Evolutionary conservation across 176 grass and related monocot species (phyloP).

Genomic region (Sorghum bicolor): Sorghum_bicolor_NCBIv3 NC_012872.2:59267501-59268000

Average conservation of each 20-base stretch:
- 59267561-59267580: slow-evolving; percentile 8
- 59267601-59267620: slow-evolving; percentile 11
- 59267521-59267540: background rate
- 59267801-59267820: slow-evolving; percentile 54
- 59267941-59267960: slow-evolving; percentile 62
- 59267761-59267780: slow-evolving; percentile 49
- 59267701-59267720: background rate
- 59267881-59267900: slow-evolving; percentile 94
- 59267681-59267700: slow-evolving; percentile 1
- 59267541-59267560: background rate
- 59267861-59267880: slow-evolving; percentile 56
- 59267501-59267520: background rate
- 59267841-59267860: slow-evolving; percentile 38
- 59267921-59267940: slow-evolving; percentile 83
- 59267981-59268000: slow-evolving; percentile 9
- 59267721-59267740: background rate
- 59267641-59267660: background rate
- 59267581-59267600: slow-evolving; percentile 3
- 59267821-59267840: slow-evolving; percentile 52
- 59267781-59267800: slow-evolving; percentile 75
- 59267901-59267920: slow-evolving; percentile 82
- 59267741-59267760: background rate
- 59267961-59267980: slow-evolving; percentile 55
- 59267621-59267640: slow-evolving; percentile 7
- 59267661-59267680: background rate